A percentile compares a stretch with the other conserved stretches of the same genome.
Conservation (phyloP, 371 early-diverging fungal genomes). For the Conidiobolus incongruus region DNA sequence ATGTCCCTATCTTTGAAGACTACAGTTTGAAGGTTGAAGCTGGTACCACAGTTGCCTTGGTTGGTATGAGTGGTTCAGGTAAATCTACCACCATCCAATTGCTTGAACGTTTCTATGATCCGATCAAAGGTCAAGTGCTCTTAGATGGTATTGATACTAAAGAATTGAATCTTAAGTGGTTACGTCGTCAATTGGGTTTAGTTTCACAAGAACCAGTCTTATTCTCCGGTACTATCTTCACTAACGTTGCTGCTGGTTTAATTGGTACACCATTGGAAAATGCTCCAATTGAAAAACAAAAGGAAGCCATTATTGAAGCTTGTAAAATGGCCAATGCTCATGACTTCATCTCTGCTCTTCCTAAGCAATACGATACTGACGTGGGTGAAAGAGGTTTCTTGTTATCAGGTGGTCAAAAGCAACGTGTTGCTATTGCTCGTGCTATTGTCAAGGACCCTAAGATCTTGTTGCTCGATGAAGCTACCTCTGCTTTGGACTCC, state of each 20-base stretch:
- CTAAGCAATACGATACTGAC: slow-evolving; percentile 49
- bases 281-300: slow-evolving; percentile 7
- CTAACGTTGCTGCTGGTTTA: slow-evolving; percentile 49
- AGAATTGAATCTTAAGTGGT: slow-evolving; percentile 35
- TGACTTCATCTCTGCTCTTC: slow-evolving; percentile 41
- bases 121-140: slow-evolving; percentile 25
- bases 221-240: slow-evolving; percentile 52
- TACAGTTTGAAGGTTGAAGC: slow-evolving; percentile 34
- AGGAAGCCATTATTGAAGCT: slow-evolving; percentile 16
- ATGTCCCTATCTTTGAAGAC: slow-evolving; percentile 31
- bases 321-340: slow-evolving; percentile 30
- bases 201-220: slow-evolving; percentile 80
- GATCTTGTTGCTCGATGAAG: slow-evolving; percentile 68
- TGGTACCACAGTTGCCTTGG: slow-evolving; percentile 53
- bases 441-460: slow-evolving; percentile 52
- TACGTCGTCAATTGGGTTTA: slow-evolving; percentile 56
- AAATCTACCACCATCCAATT: slow-evolving; percentile 76
- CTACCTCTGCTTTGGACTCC: slow-evolving; percentile 63
- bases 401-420: slow-evolving; percentile 28
- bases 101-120: slow-evolving; percentile 76
- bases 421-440: slow-evolving; percentile 44
- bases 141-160: slow-evolving; percentile 47
- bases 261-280: slow-evolving; percentile 8
- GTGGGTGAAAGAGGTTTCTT: slow-evolving; percentile 43
- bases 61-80: slow-evolving; percentile 67